Evolutionary conservation across 2,329 filamentous ascomycete genomes (phyloP).

Genomic region (Arthrobotrys entomopaga): DNA sequence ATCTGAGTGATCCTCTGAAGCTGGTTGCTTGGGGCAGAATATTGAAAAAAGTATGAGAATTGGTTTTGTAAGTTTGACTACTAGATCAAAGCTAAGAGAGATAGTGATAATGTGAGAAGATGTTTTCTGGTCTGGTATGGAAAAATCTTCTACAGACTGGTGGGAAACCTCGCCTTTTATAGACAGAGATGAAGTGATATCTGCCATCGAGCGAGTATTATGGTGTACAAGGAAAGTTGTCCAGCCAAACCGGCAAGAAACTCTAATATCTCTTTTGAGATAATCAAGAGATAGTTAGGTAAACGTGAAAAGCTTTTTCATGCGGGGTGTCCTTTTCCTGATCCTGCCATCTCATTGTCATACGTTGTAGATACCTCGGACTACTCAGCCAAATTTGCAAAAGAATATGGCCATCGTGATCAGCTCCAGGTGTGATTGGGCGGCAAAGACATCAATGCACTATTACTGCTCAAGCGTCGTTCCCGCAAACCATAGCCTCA

Average conservation of each 20-base stretch:
- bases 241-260: slow-evolving; percentile 4
- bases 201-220: slow-evolving; percentile 10
- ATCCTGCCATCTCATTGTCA: slow-evolving; percentile 10
- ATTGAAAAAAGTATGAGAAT: slow-evolving; percentile 12
- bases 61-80: slow-evolving; percentile 20
- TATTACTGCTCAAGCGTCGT: no score
- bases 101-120: slow-evolving; percentile 9
- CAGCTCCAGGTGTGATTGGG: no score
- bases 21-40: slow-evolving; percentile 16
- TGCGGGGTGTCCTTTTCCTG: slow-evolving; percentile 13
- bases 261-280: slow-evolving; percentile 10
- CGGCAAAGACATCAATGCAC: no score
- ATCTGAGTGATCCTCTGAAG: slow-evolving; percentile 8
- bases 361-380: slow-evolving; percentile 10
- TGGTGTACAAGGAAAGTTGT: slow-evolving; percentile 5
- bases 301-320: slow-evolving; percentile 7
- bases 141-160: slow-evolving; percentile 13
- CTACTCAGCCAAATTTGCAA: slow-evolving; percentile 6
- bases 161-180: slow-evolving; percentile 15
- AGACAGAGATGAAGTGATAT: slow-evolving; percentile 19
- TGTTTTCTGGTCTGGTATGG: slow-evolving; percentile 13
- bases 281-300: slow-evolving; percentile 11
- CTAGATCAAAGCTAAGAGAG: slow-evolving; percentile 13
- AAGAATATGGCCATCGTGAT: background rate
- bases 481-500: no score